phyloP scores from a whole-genome alignment of 1,284 basidiomycete species.

The Chondrostereum purpureum region DNA sequence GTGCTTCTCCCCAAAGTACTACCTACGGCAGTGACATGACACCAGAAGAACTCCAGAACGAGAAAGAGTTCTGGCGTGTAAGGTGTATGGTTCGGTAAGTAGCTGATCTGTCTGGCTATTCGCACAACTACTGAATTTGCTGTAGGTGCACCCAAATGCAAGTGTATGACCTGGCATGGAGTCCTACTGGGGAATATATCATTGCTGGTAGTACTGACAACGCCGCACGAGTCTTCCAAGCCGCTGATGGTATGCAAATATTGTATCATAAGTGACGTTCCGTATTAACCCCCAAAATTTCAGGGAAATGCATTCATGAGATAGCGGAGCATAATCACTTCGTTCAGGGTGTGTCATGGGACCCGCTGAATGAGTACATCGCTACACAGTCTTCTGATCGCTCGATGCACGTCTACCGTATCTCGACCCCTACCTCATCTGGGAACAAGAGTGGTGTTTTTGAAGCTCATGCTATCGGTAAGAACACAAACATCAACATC shows the following conservation, averaged over 20 bases:
- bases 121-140: not conserved
- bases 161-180: constrained; percentile 97
- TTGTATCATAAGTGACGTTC: too few species aligned
- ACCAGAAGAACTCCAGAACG: constrained; percentile 76
- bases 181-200: constrained; percentile 89
- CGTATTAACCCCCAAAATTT: too few species aligned
- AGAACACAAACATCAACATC: constrained; percentile 60
- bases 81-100: constrained; percentile 80
- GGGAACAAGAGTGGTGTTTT: constrained; percentile 60
- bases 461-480: constrained; percentile 81
- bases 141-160: constrained; percentile 81
- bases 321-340: constrained; percentile 90
- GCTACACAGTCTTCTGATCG: constrained; percentile 93
- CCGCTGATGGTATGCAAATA: constrained; percentile 56
- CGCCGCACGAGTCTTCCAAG: constrained; percentile 80
- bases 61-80: constrained; percentile 95
- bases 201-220: constrained; percentile 96
- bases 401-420: constrained; percentile 83
- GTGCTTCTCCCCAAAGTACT: constrained; percentile 61
- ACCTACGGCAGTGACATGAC: constrained; percentile 74
- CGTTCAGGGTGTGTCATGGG: constrained; percentile 96
- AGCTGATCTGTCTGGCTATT: constrained; percentile 6
- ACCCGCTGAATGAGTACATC: constrained; percentile 90
- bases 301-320: constrained; percentile 77
- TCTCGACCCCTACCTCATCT: constrained; percentile 37